phyloP scores from a whole-genome alignment of 208 protist species.

The Acanthamoeba triangularis region DNA sequence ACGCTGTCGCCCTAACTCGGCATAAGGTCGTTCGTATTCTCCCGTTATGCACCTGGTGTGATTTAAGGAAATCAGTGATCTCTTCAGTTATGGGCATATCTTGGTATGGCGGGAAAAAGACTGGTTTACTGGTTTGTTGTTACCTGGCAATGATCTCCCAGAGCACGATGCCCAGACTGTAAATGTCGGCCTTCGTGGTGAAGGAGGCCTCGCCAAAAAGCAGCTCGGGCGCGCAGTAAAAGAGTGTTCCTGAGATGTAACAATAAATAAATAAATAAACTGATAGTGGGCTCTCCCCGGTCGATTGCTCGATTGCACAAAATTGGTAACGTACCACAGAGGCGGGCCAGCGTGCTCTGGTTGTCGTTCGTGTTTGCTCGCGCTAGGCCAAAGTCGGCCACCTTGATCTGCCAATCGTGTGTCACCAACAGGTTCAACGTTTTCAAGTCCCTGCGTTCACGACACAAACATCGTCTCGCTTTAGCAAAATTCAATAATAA shows the following conservation, averaged over 20 bases:
- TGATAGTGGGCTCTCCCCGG: no score
- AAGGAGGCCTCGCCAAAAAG: not conserved
- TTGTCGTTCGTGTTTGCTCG: conserved; percentile 54
- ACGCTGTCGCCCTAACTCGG: not conserved
- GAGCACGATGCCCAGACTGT: conserved; percentile 46
- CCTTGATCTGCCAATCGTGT: conserved; percentile 67
- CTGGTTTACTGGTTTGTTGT: no score
- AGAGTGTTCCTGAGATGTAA: conserved; percentile 37
- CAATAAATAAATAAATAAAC: no score
- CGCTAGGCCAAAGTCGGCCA: conserved; percentile 54
- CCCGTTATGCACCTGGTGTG: not conserved
- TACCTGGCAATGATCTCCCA: conserved; percentile 60
- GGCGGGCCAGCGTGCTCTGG: not conserved
- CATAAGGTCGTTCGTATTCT: conserved; percentile 18
- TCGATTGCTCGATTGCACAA: no score
- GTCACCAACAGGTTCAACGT: conserved; percentile 64
- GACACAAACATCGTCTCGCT: no score
- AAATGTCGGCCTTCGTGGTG: conserved; percentile 49
- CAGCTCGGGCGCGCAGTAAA: conserved; percentile 25
- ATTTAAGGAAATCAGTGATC: not conserved
- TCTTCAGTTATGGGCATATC: no score
- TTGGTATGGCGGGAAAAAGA: no score
- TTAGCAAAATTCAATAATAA: no score
- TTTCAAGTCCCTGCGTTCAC: conserved; percentile 36
- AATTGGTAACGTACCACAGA: conserved; percentile 53